Conservation (phyloP, 352 stramenopile genomes). For the Phytopythium kandeliae region DNA sequence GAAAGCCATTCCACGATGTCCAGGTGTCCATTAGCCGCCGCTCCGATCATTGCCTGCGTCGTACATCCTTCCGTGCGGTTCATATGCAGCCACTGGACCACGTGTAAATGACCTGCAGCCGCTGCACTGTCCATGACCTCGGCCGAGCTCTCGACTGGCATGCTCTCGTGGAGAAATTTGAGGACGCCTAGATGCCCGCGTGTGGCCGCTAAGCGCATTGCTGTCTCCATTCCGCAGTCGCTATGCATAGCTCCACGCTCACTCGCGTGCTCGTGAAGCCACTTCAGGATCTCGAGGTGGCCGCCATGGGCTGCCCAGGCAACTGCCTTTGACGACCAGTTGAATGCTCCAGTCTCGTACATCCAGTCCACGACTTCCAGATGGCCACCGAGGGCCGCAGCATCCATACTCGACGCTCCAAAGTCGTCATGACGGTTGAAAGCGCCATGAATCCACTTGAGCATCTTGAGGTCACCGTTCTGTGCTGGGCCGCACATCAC, state of each 20-base stretch:
- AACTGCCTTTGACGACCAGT: not conserved
- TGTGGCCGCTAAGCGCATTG: conserved; percentile 18
- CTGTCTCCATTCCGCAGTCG: conserved; percentile 7
- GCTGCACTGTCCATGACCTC: conserved; percentile 21
- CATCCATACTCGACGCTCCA: not conserved
- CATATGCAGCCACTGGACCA: conserved; percentile 25
- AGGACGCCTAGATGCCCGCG: conserved; percentile 20
- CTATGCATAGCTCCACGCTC: conserved; percentile 3
- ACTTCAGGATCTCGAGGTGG: conserved; percentile 26
- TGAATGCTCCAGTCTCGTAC: not conserved
- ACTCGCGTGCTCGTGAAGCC: conserved; percentile 16
- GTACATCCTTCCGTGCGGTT: conserved; percentile 18
- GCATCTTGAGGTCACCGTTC: not conserved
- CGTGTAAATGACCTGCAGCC: conserved; percentile 14
- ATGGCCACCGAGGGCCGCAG: not conserved
- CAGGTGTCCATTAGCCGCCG: conserved; percentile 18
- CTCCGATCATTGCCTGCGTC: conserved; percentile 22
- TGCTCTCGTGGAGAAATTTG: conserved; percentile 30
- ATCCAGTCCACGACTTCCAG: not conserved
- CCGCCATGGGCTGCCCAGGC: not conserved
- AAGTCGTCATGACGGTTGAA: not conserved
- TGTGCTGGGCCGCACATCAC: not conserved
- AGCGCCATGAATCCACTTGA: not conserved
- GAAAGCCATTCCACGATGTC: conserved; percentile 15
- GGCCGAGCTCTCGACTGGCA: conserved; percentile 12